Base-by-base conservation (phyloP, 2,329 filamentous ascomycete species). In the Tolypocladium capitatum region DNA sequence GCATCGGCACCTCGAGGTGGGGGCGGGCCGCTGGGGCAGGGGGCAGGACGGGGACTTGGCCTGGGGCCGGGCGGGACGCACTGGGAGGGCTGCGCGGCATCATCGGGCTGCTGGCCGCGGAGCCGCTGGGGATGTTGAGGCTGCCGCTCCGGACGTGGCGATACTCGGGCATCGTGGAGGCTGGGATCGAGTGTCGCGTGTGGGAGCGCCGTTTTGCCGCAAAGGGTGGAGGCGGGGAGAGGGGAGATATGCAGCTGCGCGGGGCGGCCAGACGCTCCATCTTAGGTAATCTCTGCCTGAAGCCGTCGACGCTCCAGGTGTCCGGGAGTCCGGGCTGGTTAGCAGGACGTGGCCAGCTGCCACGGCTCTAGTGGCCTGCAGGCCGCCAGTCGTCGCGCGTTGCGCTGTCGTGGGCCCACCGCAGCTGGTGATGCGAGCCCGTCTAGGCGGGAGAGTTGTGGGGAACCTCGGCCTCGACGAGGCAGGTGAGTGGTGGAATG, bases 31-130 rank as follows among this genome's bases (percentile, higher is more conserved):
- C 21, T 28, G n/a, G 38, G 34, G 30, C 36, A 45, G 44, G 21
- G 28, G 30, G 30, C 34, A 20, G 20, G 7, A 20, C 14, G 43
- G 27, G 21, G 21, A 51, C 31, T 2, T 16, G 7, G 14, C 13
- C 24, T 10, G 14, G 27, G 45, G 20, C 28, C 13, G 14, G 21
- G 36, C 31, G 50, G 35, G 34, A 74, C 73, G 62, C 70, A 78
- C 77, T 81, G 28, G 79, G 78, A 53, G 79, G 79, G 63, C 78
- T 82, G 56, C 78, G 68, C 43, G 79, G 76, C 52, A 59, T 56
- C 59, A 61, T 57, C 48, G 56, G 48, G 48, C 49, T 54, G 52
- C 55, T 51, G 48, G 44, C 54, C 40, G 51, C 58, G 28, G 55
- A 24, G 18, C 56, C 60, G 57, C 53, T 61, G 51, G 69, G 65